Evolutionary conservation across 73 alveolate species (phyloP), one percentile per base, ranked within the genome.

Genomic region (Paramecium sexaurelia): DNA sequence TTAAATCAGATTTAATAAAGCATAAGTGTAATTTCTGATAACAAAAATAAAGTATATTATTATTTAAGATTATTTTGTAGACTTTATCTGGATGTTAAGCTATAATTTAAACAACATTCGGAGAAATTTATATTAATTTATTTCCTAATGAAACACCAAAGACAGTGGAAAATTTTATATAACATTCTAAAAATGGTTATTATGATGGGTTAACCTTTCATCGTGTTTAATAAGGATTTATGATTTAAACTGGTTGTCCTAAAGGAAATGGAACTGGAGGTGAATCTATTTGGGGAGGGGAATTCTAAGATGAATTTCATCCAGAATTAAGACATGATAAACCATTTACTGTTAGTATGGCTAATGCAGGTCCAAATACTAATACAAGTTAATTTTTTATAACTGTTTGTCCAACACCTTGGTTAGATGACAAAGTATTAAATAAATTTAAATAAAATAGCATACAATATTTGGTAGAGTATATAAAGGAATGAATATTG

Each of bases 241-340:
- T 97, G 99, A 96, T 97, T 13, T 97, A 97, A 91, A 97, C 99
- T 61, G 99, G 99, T 15, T 99, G 97, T 68, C 99, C 99, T 8
- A 93, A 92, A 87, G 99, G 99, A 27, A 96, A 97, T 95, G 99
- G 99, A 71, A 95, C 98, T 24, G 99, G 99, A 15, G 99, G 97
- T 13, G 97, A 92, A 71, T 92, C 97, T 1, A 92, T 97, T 37
- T 97, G 97, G 96, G 98, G 98, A 3, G 96, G 96, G 32, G 96
- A 94, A 40, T 96, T 96, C 35, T 95, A 97, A 94, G 99, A 97
- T 92, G 99, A 97, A 75, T 96, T 97, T 86, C 96, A 95, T 88
- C 99, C 96, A 87, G 94, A 93, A 61, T 92, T 97, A 47, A 97
- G 95, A 92, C 99, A 97, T 94, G 99, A 97, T 51, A 92, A 97